Evolutionary conservation across 2,329 filamentous ascomycete genomes (phyloP).

Genomic region (Coniochaeta hoffmannii): DNA sequence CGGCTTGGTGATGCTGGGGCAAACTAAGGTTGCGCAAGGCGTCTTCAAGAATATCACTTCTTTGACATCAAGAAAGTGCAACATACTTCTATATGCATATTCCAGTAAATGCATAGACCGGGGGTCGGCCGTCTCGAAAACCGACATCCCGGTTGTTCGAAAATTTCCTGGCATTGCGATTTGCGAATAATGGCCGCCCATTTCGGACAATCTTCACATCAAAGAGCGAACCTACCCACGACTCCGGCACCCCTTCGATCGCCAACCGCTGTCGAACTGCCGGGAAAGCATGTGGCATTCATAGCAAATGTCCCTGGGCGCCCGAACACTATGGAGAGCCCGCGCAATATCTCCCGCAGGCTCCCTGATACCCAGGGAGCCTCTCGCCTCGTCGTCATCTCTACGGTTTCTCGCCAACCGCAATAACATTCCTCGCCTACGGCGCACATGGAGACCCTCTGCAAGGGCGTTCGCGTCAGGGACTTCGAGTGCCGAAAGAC

Average conservation of each 20-base stretch:
- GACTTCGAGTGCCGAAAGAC: not conserved
- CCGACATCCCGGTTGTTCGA: not conserved
- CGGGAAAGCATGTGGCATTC: not conserved
- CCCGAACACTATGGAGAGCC: slow-evolving; percentile 34
- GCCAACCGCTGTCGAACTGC: not conserved
- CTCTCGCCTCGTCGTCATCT: not conserved
- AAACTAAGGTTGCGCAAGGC: no score
- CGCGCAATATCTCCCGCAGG: slow-evolving; percentile 18
- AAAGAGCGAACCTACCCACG: not conserved
- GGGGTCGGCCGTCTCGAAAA: not conserved
- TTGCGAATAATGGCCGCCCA: no score
- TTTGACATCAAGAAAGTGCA: no score
- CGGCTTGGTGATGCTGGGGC: no score
- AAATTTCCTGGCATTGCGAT: not conserved
- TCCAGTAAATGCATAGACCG: not conserved
- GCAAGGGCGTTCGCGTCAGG: not conserved
- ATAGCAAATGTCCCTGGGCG: slow-evolving; percentile 40
- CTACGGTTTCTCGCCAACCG: not conserved
- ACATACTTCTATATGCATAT: not conserved
- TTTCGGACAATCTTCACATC: not conserved
- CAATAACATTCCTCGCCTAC: not conserved
- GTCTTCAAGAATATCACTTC: no score
- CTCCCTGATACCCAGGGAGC: slow-evolving; percentile 17
- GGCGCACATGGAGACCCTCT: not conserved
- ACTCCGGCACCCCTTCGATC: not conserved